Base-by-base conservation (phyloP, 2,329 filamentous ascomycete genomes). In the Diaporthe capsici region DNA sequence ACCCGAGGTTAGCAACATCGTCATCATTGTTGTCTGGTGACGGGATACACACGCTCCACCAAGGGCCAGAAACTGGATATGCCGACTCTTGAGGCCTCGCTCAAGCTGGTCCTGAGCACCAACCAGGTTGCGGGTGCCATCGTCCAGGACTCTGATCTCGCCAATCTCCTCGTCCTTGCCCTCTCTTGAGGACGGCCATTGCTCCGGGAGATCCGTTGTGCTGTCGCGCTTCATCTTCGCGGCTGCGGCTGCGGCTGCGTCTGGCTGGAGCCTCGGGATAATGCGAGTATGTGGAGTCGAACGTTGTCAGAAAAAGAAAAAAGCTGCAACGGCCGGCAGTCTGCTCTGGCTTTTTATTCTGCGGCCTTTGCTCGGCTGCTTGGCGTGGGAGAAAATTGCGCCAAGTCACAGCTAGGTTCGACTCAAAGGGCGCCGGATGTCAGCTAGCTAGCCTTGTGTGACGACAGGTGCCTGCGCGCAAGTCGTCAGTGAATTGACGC, bases 1-100 rank as follows among this genome's bases (percentile, higher is more conserved):
- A 92, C 25, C 12, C 13, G 7, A 8, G 22, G 67, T 76, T 17
- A 76, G 67, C 22, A 15, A 25, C 49, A 15, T 73, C 8, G 12
- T 34, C 39, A 17, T 25, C 57, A 7, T 39, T 17, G 53, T 42
- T n/a, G 28, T 5, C 8, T 39, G 31, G 25, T 3, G n/a, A 17
- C n/a, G 25, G 53, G n/a, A 3, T 9, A 57, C 75, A 75, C 28
- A 77, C 72, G 76, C 74, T 63, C 76, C 76, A 65, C 76, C 76
- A 15, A 77, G 71, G 20, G 76, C 76, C 47, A 77, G 51, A 22
- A 77, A 77, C 51, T 77, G 76, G 17, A 77, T 74, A 65, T 77
- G 76, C 22, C 74, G 72, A 65, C 76, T 77, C 57, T 77, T 76
- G 34, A 77, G 71, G 25, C 74, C 76, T 44, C 76, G 76, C 74